A percentile compares a stretch with the other conserved stretches of the same genome.
Conservation (phyloP, 192 early-diverging fungal species). For the Backusella liffmaniae region DNA sequence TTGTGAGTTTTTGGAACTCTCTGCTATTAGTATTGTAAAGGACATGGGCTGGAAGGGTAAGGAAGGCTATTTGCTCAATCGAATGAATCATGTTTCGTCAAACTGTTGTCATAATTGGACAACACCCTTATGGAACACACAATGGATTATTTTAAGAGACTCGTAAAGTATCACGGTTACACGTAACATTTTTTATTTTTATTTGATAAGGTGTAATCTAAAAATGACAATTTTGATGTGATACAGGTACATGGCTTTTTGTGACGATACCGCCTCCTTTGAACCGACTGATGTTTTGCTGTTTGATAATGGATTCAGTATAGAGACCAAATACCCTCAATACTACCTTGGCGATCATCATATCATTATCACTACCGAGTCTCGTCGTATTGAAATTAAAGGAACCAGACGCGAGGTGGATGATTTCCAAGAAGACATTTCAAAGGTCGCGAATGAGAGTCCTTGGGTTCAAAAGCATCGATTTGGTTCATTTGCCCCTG, state of each 20-base stretch:
- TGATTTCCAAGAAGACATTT: constrained; percentile 60
- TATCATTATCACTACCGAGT: constrained; percentile 53
- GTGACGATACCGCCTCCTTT: constrained; percentile 31
- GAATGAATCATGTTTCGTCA: constrained; percentile 48
- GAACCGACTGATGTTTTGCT: constrained; percentile 48
- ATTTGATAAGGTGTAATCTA: background rate
- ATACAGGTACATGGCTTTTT: constrained; percentile 44
- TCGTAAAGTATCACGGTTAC: constrained; percentile 37
- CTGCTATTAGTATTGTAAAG: constrained; percentile 66
- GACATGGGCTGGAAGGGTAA: constrained; percentile 84
- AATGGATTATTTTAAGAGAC: constrained; percentile 72
- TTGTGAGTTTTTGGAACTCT: constrained; percentile 72
- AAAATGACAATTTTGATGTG: background rate
- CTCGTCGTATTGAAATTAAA: constrained; percentile 63
- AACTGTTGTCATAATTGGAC: constrained; percentile 37
- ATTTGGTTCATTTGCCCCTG: constrained; percentile 71
- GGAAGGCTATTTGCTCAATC: constrained; percentile 64
- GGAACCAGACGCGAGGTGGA: constrained; percentile 59
- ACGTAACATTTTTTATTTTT: background rate
- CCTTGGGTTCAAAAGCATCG: constrained; percentile 66
- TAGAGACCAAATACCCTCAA: constrained; percentile 20
- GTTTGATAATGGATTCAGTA: constrained; percentile 44
- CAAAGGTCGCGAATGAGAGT: constrained; percentile 52
- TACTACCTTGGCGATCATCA: constrained; percentile 52
- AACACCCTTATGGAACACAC: constrained; percentile 46